These are phyloP conservation scores for Xylaria venustula DNA, from an alignment of 495 filamentous ascomycete genomes.

Conservation along the genomic window DNA sequence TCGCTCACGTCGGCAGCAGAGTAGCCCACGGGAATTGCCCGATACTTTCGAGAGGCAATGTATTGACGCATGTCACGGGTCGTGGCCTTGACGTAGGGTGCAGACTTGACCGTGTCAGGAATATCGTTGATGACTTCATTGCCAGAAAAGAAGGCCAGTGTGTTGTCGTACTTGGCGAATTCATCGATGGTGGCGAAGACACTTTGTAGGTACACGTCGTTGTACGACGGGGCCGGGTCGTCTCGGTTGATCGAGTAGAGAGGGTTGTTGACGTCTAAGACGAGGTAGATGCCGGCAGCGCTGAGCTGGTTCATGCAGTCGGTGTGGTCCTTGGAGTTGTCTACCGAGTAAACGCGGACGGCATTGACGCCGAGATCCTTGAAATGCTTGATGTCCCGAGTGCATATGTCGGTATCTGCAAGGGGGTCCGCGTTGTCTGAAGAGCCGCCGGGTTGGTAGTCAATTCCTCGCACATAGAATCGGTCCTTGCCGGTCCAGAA, in stretches of 20 bases:
- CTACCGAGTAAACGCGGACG: conserved; percentile 88
- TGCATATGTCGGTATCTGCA: conserved; percentile 66
- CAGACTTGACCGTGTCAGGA: conserved; percentile 63
- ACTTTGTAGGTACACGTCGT: conserved; percentile 85
- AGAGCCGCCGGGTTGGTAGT: conserved; percentile 92
- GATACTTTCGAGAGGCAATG: conserved; percentile 69
- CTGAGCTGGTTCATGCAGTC: conserved; percentile 79
- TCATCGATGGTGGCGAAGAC: conserved; percentile 90
- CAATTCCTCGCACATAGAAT: conserved; percentile 93
- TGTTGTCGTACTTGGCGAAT: conserved; percentile 86
- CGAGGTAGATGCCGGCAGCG: conserved; percentile 87
- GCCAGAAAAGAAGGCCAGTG: conserved; percentile 91
- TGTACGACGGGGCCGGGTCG: conserved; percentile 78
- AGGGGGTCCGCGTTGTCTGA: conserved; percentile 78
- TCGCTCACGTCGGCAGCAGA: conserved; percentile 82
- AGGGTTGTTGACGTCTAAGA: conserved; percentile 70
- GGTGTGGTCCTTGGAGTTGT: conserved; percentile 81
- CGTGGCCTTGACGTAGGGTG: conserved; percentile 89
- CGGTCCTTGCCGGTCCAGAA: conserved; percentile 82
- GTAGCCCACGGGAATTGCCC: conserved; percentile 87
- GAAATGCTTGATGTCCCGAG: conserved; percentile 82
- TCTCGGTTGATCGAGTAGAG: conserved; percentile 76
- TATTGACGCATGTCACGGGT: conserved; percentile 91
- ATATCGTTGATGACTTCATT: conserved; percentile 95
- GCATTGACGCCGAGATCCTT: conserved; percentile 86